These are phyloP conservation scores for Stachybotrys echinatus DNA, from an alignment of 2,329 filamentous ascomycete species.

Conservation along the genomic window DNA sequence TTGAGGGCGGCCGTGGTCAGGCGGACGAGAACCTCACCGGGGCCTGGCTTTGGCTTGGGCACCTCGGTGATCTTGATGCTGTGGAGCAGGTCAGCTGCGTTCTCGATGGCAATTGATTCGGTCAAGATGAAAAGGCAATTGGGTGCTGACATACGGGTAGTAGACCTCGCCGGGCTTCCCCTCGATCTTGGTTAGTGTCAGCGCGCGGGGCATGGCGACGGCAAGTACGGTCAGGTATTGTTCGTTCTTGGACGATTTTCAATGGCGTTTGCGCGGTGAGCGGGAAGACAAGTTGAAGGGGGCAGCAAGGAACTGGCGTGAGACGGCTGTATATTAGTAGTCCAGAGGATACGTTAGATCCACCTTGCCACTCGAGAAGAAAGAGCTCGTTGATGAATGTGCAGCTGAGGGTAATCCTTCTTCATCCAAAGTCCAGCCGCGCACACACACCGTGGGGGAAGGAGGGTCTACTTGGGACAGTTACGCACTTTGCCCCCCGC, in stretches of 20 bases:
- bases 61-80: slow-evolving; percentile 57
- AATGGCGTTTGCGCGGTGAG: background rate
- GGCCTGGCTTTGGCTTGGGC: slow-evolving; percentile 57
- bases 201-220: slow-evolving; percentile 45
- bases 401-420: background rate
- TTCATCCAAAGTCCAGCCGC: background rate
- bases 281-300: background rate
- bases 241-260: background rate
- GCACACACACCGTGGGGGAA: background rate
- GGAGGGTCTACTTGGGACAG: background rate
- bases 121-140: too few relatives aligned
- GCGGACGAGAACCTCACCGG: slow-evolving; percentile 67
- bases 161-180: slow-evolving; percentile 84
- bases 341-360: too few relatives aligned
- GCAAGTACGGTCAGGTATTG: too few relatives aligned
- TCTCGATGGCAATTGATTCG: too few relatives aligned
- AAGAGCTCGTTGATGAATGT: background rate
- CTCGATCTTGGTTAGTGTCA: slow-evolving; percentile 64
- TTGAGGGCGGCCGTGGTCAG: slow-evolving; percentile 81
- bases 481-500: background rate
- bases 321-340: too few relatives aligned
- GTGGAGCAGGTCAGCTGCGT: slow-evolving; percentile 5
- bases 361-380: background rate
- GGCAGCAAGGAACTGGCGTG: too few relatives aligned
- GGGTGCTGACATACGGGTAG: slow-evolving; percentile 55